These are phyloP conservation scores for Coemansia sp. DNA, from an alignment of 192 early-diverging fungal species.

Conservation along the genomic window DNA sequence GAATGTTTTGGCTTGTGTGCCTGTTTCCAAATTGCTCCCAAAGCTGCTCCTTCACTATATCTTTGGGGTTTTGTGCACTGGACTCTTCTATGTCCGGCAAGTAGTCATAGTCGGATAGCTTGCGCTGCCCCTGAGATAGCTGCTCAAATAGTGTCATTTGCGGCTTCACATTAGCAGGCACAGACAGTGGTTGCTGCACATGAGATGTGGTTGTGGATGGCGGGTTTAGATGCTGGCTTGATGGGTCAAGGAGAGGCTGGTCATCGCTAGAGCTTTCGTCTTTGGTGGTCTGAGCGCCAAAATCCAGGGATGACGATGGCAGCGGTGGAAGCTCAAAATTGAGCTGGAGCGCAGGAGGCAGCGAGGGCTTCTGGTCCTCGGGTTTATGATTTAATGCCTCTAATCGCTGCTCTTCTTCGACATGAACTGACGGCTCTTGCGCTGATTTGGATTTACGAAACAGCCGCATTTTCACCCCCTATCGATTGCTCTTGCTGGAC, in stretches of 20 bases:
- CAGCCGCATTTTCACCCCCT: conserved; percentile 23
- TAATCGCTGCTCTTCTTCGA: too few relatives aligned
- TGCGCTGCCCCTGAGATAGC: not conserved
- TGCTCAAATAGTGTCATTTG: not conserved
- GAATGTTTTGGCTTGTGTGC: not conserved
- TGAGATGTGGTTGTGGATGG: too few relatives aligned
- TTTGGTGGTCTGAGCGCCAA: not conserved
- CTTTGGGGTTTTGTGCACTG: not conserved
- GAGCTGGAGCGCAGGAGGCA: conserved; percentile 36
- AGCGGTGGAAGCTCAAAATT: conserved; percentile 28
- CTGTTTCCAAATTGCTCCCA: conserved; percentile 23
- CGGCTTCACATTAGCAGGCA: not conserved
- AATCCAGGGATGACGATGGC: conserved; percentile 9
- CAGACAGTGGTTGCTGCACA: not conserved
- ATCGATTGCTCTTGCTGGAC: not conserved
- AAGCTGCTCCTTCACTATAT: conserved; percentile 10
- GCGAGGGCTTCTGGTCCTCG: conserved; percentile 4
- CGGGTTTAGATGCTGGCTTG: too few relatives aligned
- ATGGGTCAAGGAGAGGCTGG: too few relatives aligned
- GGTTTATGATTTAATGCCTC: not conserved
- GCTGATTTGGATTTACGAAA: conserved; percentile 44
- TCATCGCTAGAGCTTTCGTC: not conserved
- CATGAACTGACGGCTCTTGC: conserved; percentile 4
- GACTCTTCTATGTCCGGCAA: too few relatives aligned
- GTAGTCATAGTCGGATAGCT: not conserved